Conservation (phyloP, 2,329 filamentous ascomycete genomes). For the Venturia nashicola region DNA sequence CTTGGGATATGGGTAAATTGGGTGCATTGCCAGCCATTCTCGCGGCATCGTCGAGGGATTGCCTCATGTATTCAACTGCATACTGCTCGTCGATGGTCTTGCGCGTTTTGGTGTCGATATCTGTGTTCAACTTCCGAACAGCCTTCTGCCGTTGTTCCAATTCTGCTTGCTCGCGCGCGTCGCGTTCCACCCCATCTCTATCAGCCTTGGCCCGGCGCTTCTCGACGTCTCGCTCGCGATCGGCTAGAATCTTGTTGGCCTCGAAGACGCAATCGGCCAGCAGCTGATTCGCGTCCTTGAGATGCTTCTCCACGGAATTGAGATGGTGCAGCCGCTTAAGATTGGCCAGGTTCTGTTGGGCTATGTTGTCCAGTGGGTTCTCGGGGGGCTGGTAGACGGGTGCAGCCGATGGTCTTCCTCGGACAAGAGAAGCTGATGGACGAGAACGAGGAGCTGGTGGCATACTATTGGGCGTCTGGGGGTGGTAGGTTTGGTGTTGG, state of each 20-base stretch:
- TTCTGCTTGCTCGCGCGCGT: constrained; percentile 2
- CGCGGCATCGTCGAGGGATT: background rate
- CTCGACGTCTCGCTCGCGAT: background rate
- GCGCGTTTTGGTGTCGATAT: constrained; percentile 5
- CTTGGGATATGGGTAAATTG: background rate
- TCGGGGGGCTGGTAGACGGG: constrained; percentile 1
- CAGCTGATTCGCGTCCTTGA: constrained; percentile 1
- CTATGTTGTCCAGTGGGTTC: background rate
- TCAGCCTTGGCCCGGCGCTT: constrained; percentile 1
- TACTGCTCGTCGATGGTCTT: constrained; percentile 9
- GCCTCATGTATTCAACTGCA: background rate
- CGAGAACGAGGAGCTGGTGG: background rate
- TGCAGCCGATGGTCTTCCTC: background rate
- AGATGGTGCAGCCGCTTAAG: background rate
- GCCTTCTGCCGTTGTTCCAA: background rate
- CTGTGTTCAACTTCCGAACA: constrained; percentile 6
- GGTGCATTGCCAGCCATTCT: background rate
- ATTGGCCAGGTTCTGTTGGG: background rate
- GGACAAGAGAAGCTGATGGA: background rate
- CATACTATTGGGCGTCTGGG: background rate
- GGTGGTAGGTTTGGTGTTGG: background rate
- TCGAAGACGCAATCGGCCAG: constrained; percentile 6
- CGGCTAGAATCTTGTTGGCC: background rate
- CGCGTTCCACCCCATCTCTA: background rate
- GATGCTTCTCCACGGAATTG: background rate